Evolutionary conservation across 805 yeast species (phyloP), one percentile per base, ranked within the genome.

Genomic region (Candida nitratophila): DNA sequence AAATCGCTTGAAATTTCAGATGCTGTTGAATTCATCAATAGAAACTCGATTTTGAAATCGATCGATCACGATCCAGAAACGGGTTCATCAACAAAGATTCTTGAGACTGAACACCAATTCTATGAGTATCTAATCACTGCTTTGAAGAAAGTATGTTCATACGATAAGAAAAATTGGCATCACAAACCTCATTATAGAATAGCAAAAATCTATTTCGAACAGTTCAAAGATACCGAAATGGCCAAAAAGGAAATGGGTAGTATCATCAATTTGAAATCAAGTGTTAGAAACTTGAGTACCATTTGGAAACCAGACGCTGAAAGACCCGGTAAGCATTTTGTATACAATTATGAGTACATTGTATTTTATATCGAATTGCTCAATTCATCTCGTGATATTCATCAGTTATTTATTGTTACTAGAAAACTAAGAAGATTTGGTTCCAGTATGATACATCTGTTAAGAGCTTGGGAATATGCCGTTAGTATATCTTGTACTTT

Each of bases 281-380:
- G 77, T 2, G 77, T 79, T 37, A 85, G 88, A 55, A 78, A 83
- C 11, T 71, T 93, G 33, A 78, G 90, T 1, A 83, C 79, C 50
- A 86, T 93, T 45, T 93, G 99, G 98, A 88, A 88, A 53, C 95
- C 97, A 0, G 96, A 89, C 40, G 61, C 71, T 53, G 99, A 95
- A 60, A 65, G 95, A 19, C 93, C 97, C 0, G 99, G 99, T 0
- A 87, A 86, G 52, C 96, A 91, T 62, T 91, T 89, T 59, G 79
- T 78, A 11, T 88, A 84, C 62, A 82, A 83, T 29, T 74, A 70
- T 50, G 77, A 80, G 43, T 91, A 93, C 56, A 75, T 86, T 20
- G 59, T 66, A 39, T 84, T 82, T 55, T 81, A 73, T 52, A 73
- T 84, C 39, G 74, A 74, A 20, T 55, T 90, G 21, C 60, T 86